phyloP scores from a whole-genome alignment of 1,284 basidiomycete species.

The Apiotrichum laibachii region DNA sequence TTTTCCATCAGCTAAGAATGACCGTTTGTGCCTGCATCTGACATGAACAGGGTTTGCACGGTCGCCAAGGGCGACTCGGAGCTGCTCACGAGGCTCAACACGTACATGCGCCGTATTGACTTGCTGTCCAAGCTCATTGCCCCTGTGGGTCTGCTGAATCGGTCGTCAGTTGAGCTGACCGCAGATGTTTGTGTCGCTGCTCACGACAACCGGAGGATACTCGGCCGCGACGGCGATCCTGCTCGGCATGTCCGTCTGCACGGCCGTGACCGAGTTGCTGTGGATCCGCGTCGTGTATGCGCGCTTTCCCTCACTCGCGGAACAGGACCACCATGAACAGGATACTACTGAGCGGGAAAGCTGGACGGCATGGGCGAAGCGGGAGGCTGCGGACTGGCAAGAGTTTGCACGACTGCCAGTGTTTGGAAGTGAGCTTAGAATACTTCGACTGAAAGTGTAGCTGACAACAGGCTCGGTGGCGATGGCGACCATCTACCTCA shows the following conservation, averaged over 20 bases:
- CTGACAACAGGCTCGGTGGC: conserved; percentile 37
- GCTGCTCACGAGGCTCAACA: conserved; percentile 45
- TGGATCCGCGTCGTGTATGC: conserved; percentile 51
- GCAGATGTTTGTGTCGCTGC: conserved; percentile 53
- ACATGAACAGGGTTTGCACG: conserved; percentile 43
- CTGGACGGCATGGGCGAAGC: conserved; percentile 11
- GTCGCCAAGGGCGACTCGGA: conserved; percentile 43
- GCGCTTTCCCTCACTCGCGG: conserved; percentile 38
- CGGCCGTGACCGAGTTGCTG: conserved; percentile 38
- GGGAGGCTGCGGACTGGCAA: conserved; percentile 46
- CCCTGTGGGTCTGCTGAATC: conserved; percentile 30
- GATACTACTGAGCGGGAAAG: neutral
- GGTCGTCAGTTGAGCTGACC: neutral
- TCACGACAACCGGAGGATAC: conserved; percentile 48
- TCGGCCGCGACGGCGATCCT: conserved; percentile 32
- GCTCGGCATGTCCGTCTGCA: conserved; percentile 32
- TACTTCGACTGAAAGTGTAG: neutral
- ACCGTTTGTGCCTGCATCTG: neutral
- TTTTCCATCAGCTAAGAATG: neutral
- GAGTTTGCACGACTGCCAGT: conserved; percentile 52
- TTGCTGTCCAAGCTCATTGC: conserved; percentile 53
- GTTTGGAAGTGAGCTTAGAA: conserved; percentile 50
- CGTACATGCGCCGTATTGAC: conserved; percentile 53
- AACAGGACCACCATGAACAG: neutral
- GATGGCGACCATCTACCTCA: conserved; percentile 54